Percentiles rank a stretch among this genome's conserved stretches.
Evolutionary conservation across 208 protist genomes (phyloP).

Genomic region (Herpetomonas tarakana): DNA sequence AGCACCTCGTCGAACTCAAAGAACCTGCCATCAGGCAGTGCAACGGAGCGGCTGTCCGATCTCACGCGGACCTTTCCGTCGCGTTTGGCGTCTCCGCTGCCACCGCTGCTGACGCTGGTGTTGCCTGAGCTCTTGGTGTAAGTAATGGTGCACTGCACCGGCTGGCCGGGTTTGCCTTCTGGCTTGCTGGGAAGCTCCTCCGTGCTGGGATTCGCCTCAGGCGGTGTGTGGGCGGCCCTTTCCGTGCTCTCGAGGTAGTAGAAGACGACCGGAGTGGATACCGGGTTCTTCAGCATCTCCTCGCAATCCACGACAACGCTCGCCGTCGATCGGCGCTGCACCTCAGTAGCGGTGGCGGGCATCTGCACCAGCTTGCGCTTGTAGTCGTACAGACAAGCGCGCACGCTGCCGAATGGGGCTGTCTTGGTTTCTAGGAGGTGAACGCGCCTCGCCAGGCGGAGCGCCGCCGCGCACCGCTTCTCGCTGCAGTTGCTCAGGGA

Average conservation of each 20-base stretch:
- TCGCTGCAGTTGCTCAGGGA: conserved; percentile 21
- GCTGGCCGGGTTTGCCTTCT: background rate
- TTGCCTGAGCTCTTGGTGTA: conserved; percentile 2
- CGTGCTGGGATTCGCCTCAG: background rate
- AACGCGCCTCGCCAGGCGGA: conserved; percentile 19
- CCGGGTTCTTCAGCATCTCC: conserved; percentile 13
- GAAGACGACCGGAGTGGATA: conserved; percentile 12
- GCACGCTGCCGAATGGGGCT: conserved; percentile 26
- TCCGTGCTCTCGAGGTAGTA: conserved; percentile 11
- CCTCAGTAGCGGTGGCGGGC: conserved; percentile 5
- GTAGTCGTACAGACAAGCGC: conserved; percentile 20
- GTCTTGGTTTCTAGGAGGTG: conserved; percentile 16
- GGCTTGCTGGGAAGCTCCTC: background rate
- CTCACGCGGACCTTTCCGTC: conserved; percentile 15
- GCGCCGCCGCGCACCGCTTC: conserved; percentile 14
- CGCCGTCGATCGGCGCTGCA: conserved; percentile 1
- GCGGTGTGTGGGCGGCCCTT: background rate
- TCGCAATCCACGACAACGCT: conserved; percentile 10
- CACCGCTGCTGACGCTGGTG: background rate
- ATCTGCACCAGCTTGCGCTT: conserved; percentile 13
- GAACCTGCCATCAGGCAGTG: conserved; percentile 1
- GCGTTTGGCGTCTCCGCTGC: too few relatives aligned
- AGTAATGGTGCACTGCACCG: background rate
- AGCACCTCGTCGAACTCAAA: conserved; percentile 21
- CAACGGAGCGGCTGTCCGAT: conserved; percentile 15